Conservation (phyloP, 345 rosid species). For the Populus euphratica region DNA sequence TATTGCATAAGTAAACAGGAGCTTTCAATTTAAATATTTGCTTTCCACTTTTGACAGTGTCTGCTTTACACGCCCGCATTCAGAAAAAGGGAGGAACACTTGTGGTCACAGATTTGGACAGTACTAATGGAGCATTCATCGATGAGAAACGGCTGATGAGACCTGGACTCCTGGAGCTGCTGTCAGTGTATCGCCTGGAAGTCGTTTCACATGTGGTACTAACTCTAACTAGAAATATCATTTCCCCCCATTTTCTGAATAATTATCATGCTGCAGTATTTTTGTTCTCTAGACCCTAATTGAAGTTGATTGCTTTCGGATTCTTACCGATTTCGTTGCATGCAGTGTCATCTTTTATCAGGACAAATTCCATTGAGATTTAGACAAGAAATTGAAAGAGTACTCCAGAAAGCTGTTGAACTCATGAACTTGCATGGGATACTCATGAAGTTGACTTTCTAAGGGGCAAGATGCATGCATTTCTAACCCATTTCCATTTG, state of each 20-base stretch:
- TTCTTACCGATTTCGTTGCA: too few relatives aligned
- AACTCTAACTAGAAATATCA: neutral
- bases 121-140: conserved; percentile 86
- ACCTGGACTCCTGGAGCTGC: conserved; percentile 50
- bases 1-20: too few relatives aligned
- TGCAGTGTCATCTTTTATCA: too few relatives aligned
- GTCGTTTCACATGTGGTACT: conserved; percentile 61
- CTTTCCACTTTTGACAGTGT: conserved; percentile 39
- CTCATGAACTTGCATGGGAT: neutral
- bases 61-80: conserved; percentile 73
- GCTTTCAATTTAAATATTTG: too few relatives aligned
- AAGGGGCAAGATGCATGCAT: neutral
- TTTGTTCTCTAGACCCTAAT: too few relatives aligned
- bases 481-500: neutral
- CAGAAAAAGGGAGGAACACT: conserved; percentile 59
- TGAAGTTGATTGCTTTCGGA: too few relatives aligned
- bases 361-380: too few relatives aligned
- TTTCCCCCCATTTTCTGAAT: neutral
- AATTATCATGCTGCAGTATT: neutral
- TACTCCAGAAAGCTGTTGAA: neutral
- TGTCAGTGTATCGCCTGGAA: conserved; percentile 51
- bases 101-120: conserved; percentile 69
- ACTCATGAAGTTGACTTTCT: too few relatives aligned
- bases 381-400: too few relatives aligned
- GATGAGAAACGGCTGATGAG: conserved; percentile 54